phyloP scores from a whole-genome alignment of 2,329 filamentous ascomycete species.

The Beauveria caledonica region DNA sequence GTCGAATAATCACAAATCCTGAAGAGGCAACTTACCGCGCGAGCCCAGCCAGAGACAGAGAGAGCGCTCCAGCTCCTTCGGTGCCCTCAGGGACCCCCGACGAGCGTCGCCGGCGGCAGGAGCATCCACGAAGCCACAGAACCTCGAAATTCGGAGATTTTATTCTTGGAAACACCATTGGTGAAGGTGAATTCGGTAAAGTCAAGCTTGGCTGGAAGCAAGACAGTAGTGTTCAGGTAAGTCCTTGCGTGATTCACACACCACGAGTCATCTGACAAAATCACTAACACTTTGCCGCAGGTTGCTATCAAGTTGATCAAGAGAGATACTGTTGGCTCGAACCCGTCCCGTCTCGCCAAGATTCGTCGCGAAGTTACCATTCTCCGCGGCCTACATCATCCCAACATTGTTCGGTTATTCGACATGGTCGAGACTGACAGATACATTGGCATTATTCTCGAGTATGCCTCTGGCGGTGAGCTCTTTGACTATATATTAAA shows the following conservation, averaged over 20 bases:
- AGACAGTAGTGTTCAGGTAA: constrained; percentile 76
- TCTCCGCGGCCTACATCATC: constrained; percentile 76
- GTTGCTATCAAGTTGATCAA: constrained; percentile 98
- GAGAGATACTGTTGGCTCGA: constrained; percentile 79
- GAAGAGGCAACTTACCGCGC: constrained; percentile 25
- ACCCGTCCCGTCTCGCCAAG: constrained; percentile 84
- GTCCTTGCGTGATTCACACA: constrained; percentile 11
- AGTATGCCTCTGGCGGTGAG: constrained; percentile 95
- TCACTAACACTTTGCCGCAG: constrained; percentile 31
- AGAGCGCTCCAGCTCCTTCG: constrained; percentile 37
- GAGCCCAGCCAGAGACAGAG: constrained; percentile 29
- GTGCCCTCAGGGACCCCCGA: constrained; percentile 38
- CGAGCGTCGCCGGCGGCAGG: constrained; percentile 49
- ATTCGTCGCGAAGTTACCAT: constrained; percentile 97
- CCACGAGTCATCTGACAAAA: neutral
- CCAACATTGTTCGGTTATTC: constrained; percentile 92
- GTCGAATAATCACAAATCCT: constrained; percentile 51
- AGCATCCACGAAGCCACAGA: constrained; percentile 50
- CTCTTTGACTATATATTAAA: constrained; percentile 98
- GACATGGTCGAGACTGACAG: constrained; percentile 98
- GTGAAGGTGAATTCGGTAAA: constrained; percentile 97
- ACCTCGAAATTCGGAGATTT: constrained; percentile 87
- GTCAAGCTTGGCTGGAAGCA: constrained; percentile 98
- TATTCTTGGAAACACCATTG: constrained; percentile 88
- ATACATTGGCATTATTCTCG: constrained; percentile 95